Evolutionary conservation across 148 eudicot genomes (phyloP).

Genomic region (Vaccinium corymbosum): DNA sequence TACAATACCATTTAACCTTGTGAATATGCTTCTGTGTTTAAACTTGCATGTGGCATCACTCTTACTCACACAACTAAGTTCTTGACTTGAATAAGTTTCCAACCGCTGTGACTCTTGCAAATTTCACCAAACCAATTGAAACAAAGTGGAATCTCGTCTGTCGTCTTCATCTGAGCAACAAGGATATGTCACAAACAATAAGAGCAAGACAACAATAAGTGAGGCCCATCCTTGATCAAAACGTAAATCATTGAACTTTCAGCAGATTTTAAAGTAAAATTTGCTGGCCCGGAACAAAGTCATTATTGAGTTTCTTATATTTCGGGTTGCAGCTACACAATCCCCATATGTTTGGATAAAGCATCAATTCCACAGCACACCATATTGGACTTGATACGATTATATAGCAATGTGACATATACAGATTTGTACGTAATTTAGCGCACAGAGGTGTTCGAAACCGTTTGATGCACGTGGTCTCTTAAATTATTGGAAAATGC

Average conservation of each 20-base stretch:
- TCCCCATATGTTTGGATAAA: neutral
- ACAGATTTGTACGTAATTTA: neutral
- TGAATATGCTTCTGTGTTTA: neutral
- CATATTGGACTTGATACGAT: neutral
- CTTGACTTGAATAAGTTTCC: constrained; percentile 1
- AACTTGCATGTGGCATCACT: neutral
- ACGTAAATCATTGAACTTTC: neutral
- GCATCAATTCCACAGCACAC: neutral
- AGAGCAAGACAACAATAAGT: neutral
- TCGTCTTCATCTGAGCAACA: neutral
- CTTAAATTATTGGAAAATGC: neutral
- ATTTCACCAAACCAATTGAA: neutral
- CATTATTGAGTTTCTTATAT: neutral
- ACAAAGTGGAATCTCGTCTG: neutral
- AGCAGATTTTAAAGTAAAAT: neutral
- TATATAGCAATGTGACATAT: neutral
- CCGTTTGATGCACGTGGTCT: neutral
- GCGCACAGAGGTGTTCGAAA: too few relatives aligned
- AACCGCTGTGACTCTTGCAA: neutral
- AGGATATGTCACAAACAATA: neutral
- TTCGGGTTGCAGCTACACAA: neutral
- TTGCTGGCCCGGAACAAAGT: neutral
- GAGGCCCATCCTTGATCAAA: neutral
- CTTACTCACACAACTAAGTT: neutral
- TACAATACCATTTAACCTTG: neutral